A percentile compares a stretch with the other conserved stretches of the same genome.
These are phyloP conservation scores for Begonia peltatifolia DNA, from an alignment of 306 rosid species.

Conservation along the genomic window DNA sequence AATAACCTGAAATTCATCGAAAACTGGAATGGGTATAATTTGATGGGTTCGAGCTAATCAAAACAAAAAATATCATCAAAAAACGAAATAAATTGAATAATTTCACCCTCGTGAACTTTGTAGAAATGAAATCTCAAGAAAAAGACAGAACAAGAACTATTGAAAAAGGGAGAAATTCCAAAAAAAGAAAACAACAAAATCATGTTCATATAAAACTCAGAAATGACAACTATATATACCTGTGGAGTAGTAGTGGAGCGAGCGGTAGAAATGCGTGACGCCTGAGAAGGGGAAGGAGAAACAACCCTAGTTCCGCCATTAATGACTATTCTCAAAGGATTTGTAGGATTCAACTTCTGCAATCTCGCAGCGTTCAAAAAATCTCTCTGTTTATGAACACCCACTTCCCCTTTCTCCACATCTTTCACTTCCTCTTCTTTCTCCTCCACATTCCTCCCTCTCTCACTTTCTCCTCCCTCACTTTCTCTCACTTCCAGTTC, in stretches of 20 bases:
- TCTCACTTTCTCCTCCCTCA: conserved; percentile 15
- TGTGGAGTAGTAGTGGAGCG: conserved; percentile 60
- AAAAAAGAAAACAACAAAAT: too few relatives aligned
- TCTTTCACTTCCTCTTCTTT: conserved; percentile 13
- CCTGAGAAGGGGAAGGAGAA: conserved; percentile 33
- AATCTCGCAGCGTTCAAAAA: conserved; percentile 32
- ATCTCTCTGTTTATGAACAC: conserved; percentile 18
- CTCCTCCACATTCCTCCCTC: conserved; percentile 3
- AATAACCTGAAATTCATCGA: too few relatives aligned
- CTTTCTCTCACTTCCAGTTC: conserved; percentile 30
- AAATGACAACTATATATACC: conserved; percentile 4
- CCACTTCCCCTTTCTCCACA: conserved; percentile 19
- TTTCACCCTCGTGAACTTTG: too few relatives aligned
- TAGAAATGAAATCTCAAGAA: neutral
- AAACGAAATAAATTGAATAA: too few relatives aligned
- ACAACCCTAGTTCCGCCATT: conserved; percentile 46
- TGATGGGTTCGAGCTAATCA: too few relatives aligned
- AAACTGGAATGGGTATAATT: too few relatives aligned
- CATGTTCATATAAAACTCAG: neutral
- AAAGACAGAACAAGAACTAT: neutral
- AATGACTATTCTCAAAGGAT: conserved; percentile 74
- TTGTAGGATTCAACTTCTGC: conserved; percentile 59
- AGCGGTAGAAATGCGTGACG: conserved; percentile 26
- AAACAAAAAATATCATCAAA: too few relatives aligned
- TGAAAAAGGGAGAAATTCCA: neutral